Conservation (phyloP, 176 grass and related monocot genomes). For the Areca catechu region DNA sequence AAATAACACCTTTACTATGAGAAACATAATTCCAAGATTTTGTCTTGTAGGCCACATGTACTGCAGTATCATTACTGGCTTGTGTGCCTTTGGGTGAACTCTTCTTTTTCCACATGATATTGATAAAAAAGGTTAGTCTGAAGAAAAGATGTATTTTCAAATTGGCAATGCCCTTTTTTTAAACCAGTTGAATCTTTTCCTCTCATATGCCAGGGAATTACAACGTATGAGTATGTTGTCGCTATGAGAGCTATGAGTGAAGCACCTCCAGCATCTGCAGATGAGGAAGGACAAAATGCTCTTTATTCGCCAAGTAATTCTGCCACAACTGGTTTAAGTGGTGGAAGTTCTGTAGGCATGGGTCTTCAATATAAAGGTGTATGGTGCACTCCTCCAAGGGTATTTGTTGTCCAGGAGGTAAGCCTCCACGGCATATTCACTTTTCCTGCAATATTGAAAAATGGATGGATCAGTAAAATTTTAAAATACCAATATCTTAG, state of each 20-base stretch:
- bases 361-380: slow-evolving; percentile 86
- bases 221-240: slow-evolving; percentile 96
- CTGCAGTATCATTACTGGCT: slow-evolving; percentile 70
- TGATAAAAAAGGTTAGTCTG: slow-evolving; percentile 81
- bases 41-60: slow-evolving; percentile 70
- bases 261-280: slow-evolving; percentile 53
- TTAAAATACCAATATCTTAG: too few relatives aligned
- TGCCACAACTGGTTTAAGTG: slow-evolving; percentile 83
- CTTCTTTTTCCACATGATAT: slow-evolving; percentile 99
- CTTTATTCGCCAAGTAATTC: slow-evolving; percentile 95
- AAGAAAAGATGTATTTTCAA: background rate
- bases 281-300: slow-evolving; percentile 72
- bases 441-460: too few relatives aligned
- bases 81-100: slow-evolving; percentile 84
- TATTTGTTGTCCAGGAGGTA: slow-evolving; percentile 78
- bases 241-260: slow-evolving; percentile 98
- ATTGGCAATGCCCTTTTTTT: too few relatives aligned
- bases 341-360: slow-evolving; percentile 65
- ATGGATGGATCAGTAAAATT: too few relatives aligned
- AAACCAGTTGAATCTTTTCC: background rate
- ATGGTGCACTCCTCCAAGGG: slow-evolving; percentile 97
- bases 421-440: background rate
- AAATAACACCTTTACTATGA: too few relatives aligned
- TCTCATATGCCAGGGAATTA: slow-evolving; percentile 62
- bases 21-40: slow-evolving; percentile 2